Evolutionary conservation across 1,284 basidiomycete genomes (phyloP), one percentile per base, ranked within the genome.

Genomic region (Trichosporon faecale): DNA sequence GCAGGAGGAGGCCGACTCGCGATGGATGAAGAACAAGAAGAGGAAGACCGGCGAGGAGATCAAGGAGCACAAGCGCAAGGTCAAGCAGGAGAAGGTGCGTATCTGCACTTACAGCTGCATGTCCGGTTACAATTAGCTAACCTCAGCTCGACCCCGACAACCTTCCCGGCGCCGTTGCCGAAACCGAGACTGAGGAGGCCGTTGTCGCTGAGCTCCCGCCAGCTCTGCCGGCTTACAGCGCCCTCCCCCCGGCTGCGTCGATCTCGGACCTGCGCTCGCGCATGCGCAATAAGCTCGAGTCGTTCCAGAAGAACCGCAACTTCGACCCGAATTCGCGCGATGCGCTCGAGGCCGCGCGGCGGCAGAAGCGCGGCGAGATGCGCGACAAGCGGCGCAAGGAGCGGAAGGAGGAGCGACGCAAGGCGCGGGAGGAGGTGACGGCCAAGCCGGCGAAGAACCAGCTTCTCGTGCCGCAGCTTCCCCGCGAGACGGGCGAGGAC

Each of bases 1-100:
- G 27, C 85, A 86, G 2, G 89, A 91, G 72, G 90, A 90, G 75
- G 88, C 80, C 66, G 86, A 89, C 16, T 89, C 88, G 64, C 94
- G 91, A 81, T 95, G 90, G 83, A 91, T 93, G 82, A 94, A 94
- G 85, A 91, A 95, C 81, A 93, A 90, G 84, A 94, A 92, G 84
- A 90, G 93, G 73, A 86, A 89, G 82, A 91, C 92, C 66, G 89
- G 90, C 18, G 92, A 95, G 76, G 90, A 90, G 61, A 87, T 92
- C 65, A 94, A 95, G 80, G 92, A 95, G 82, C 91, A 91, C 1
- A 89, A 91, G 27, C 91, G 91, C 82, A 92, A 91, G 77, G 91
- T 91, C 1, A 91, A 91, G 79, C 87, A 89, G 65, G 91, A 91
- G 68, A 95, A 94, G 88, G 94, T 93, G 69, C 35, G 85, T 79